Percentiles rank a stretch among this genome's conserved stretches.
phyloP scores from a whole-genome alignment of 805 yeast genomes.

The Metahyphopichia silvanorum region DNA sequence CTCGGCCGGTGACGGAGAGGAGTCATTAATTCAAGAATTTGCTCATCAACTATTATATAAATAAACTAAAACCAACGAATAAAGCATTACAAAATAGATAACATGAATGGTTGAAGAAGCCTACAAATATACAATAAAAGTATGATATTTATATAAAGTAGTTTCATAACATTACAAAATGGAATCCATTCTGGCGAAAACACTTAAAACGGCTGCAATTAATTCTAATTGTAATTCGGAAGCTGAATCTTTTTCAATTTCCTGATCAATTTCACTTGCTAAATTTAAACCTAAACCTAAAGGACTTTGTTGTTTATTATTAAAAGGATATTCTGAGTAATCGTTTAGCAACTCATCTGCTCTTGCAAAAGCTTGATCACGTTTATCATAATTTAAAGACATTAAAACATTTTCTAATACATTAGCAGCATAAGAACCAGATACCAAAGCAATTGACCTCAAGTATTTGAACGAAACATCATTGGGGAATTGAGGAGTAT shows the following conservation, averaged over 20 bases:
- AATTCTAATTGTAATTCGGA: slow-evolving; percentile 77
- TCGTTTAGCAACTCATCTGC: slow-evolving; percentile 89
- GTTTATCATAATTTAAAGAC: slow-evolving; percentile 74
- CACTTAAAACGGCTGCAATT: slow-evolving; percentile 87
- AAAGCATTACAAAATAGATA: background rate
- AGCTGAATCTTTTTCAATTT: slow-evolving; percentile 47
- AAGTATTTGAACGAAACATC: slow-evolving; percentile 65
- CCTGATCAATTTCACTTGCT: slow-evolving; percentile 50
- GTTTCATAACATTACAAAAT: slow-evolving; percentile 59
- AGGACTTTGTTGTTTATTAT: slow-evolving; percentile 47
- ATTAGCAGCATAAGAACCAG: slow-evolving; percentile 93
- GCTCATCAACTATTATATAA: slow-evolving; percentile 38
- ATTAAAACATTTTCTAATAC: slow-evolving; percentile 87
- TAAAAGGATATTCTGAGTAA: slow-evolving; percentile 83
- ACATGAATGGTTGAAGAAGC: background rate
- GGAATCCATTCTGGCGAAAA: slow-evolving; percentile 90
- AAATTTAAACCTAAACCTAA: slow-evolving; percentile 73
- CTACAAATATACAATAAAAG: background rate
- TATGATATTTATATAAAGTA: too few species aligned
- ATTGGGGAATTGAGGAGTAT: slow-evolving; percentile 62
- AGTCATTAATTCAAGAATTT: slow-evolving; percentile 47
- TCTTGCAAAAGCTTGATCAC: slow-evolving; percentile 88
- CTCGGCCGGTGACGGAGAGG: slow-evolving; percentile 64
- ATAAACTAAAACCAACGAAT: background rate
- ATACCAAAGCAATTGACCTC: slow-evolving; percentile 77